phyloP scores from a whole-genome alignment of 2,329 filamentous ascomycete species.

The Cladosporium cucumerinum region DNA sequence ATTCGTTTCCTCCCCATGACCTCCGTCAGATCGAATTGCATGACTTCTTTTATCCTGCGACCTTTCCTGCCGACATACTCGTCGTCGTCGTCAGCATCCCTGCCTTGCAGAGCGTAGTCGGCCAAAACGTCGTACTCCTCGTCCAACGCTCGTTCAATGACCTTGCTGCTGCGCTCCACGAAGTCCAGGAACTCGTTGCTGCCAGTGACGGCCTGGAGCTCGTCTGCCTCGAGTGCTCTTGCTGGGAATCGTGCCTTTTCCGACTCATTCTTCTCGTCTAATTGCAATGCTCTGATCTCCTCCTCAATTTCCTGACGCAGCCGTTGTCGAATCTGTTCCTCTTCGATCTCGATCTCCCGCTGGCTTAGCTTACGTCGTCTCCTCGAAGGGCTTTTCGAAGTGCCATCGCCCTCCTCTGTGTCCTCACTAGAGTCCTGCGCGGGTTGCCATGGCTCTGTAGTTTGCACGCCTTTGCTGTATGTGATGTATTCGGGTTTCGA shows the following conservation, averaged over 20 bases:
- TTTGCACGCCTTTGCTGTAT: constrained; percentile 97
- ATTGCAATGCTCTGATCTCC: constrained; percentile 71
- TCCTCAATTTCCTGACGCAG: constrained; percentile 89
- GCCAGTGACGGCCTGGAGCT: constrained; percentile 83
- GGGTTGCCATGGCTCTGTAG: constrained; percentile 68
- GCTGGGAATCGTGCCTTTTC: constrained; percentile 64
- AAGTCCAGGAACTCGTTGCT: constrained; percentile 95
- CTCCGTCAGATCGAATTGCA: constrained; percentile 78
- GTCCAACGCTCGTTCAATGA: constrained; percentile 91
- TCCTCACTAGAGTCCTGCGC: constrained; percentile 54
- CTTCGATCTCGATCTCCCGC: constrained; percentile 68
- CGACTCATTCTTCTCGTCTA: constrained; percentile 44
- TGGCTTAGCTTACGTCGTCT: constrained; percentile 72
- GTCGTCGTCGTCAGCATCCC: constrained; percentile 66
- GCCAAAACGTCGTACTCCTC: constrained; percentile 95
- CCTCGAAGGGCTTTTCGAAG: constrained; percentile 49
- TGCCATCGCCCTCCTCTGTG: constrained; percentile 59
- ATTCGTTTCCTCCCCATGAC: constrained; percentile 97
- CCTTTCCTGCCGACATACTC: constrained; percentile 70
- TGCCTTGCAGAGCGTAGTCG: constrained; percentile 82
- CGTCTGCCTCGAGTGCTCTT: constrained; percentile 75
- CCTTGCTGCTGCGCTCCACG: constrained; percentile 91
- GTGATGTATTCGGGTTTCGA: constrained; percentile 73
- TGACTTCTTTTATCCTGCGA: constrained; percentile 76
- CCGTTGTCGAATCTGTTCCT: constrained; percentile 84